phyloP scores from a whole-genome alignment of 2,329 filamentous ascomycete species.

The Coniochaeta prunicola region DNA sequence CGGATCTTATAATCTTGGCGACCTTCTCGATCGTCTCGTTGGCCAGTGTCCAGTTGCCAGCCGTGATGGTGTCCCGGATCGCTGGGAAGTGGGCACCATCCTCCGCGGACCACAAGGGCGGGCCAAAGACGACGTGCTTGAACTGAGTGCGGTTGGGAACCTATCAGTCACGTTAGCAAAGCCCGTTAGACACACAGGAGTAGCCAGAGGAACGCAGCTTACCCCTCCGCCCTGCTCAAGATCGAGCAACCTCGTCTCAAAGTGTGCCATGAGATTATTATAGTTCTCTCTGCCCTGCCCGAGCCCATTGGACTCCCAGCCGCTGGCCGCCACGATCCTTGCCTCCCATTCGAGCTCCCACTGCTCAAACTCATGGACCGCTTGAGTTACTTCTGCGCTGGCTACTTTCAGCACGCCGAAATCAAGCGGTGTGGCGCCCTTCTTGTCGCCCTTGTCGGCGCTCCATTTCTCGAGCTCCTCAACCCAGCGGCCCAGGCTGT shows the following conservation, averaged over 20 bases:
- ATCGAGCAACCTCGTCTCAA: constrained; percentile 81
- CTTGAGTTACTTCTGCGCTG: constrained; percentile 48
- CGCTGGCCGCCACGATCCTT: constrained; percentile 60
- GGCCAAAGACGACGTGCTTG: constrained; percentile 87
- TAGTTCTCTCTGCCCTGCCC: constrained; percentile 63
- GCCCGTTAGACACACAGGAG: background rate
- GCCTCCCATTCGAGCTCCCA: constrained; percentile 77
- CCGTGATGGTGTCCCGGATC: constrained; percentile 73
- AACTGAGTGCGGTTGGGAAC: constrained; percentile 84
- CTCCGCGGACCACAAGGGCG: constrained; percentile 66
- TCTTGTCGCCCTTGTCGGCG: constrained; percentile 41
- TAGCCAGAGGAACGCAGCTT: constrained; percentile 33
- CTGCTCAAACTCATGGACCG: constrained; percentile 58
- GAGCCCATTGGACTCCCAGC: constrained; percentile 67
- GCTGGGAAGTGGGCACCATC: constrained; percentile 69
- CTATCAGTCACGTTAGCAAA: constrained; percentile 29
- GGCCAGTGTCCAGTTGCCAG: constrained; percentile 61
- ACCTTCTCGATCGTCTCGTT: constrained; percentile 65
- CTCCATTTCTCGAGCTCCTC: constrained; percentile 61
- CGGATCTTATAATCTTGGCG: constrained; percentile 57
- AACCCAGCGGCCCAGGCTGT: constrained; percentile 56
- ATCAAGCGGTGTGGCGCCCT: constrained; percentile 31
- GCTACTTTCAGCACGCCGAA: constrained; percentile 57
- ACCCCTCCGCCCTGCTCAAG: constrained; percentile 64
- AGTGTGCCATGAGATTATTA: constrained; percentile 70